Percentiles rank a stretch among this genome's conserved stretches.
Evolutionary conservation across 2,329 filamentous ascomycete species (phyloP).

Genomic region (Xylaria multiplex): DNA sequence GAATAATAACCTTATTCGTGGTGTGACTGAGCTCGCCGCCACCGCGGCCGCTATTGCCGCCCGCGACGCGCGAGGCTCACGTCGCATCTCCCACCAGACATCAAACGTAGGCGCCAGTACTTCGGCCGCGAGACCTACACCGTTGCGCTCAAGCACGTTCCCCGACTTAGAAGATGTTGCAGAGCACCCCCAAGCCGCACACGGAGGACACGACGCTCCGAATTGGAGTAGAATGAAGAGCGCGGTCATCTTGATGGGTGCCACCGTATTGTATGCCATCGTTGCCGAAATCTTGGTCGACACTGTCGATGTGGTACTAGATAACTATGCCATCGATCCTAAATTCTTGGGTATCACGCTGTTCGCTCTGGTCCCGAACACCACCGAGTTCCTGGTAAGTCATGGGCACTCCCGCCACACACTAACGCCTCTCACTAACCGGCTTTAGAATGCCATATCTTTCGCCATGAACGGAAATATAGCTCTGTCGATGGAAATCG

Average conservation of each 20-base stretch:
- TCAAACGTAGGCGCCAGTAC: slow-evolving; percentile 44
- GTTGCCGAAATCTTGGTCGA: slow-evolving; percentile 97
- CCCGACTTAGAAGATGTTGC: slow-evolving; percentile 59
- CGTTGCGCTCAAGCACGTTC: slow-evolving; percentile 53
- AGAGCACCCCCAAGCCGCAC: slow-evolving; percentile 56
- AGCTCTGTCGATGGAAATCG: slow-evolving; percentile 98
- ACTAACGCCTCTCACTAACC: slow-evolving; percentile 4
- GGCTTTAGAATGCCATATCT: slow-evolving; percentile 85
- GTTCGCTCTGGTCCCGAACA: slow-evolving; percentile 97
- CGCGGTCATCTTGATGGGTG: slow-evolving; percentile 84
- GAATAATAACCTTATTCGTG: slow-evolving; percentile 81
- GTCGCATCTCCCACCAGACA: slow-evolving; percentile 52
- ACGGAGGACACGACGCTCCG: slow-evolving; percentile 93
- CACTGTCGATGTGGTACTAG: slow-evolving; percentile 94
- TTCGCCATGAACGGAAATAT: slow-evolving; percentile 99
- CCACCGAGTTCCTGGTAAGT: slow-evolving; percentile 92
- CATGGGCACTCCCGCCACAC: slow-evolving; percentile 10
- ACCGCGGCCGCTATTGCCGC: slow-evolving; percentile 89
- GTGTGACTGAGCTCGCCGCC: slow-evolving; percentile 93
- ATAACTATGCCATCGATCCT: slow-evolving; percentile 90
- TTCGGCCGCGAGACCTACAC: slow-evolving; percentile 46
- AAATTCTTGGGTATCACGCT: slow-evolving; percentile 97
- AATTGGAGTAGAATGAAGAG: slow-evolving; percentile 97
- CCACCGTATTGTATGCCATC: slow-evolving; percentile 92
- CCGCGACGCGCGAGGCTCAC: slow-evolving; percentile 69